Base-by-base conservation (phyloP, 2,329 filamentous ascomycete species). In the Ophiostoma tasmaniense region DNA sequence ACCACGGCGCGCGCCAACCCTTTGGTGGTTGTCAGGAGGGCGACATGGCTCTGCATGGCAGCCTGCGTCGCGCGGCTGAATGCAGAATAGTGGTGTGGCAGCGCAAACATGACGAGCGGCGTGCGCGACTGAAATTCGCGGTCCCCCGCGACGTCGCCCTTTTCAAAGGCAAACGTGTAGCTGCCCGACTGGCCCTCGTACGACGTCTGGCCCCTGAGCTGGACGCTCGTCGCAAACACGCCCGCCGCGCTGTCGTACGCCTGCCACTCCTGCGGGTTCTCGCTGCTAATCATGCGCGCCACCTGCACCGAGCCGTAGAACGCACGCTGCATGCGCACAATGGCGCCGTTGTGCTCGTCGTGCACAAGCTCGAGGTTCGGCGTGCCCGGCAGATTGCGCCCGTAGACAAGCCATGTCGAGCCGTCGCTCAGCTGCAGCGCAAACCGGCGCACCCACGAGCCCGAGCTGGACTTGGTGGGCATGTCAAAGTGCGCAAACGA, bases 221-320 rank as follows among this genome's bases (percentile, higher is more conserved):
- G 82, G 11, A 89, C 85, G 28, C 84, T 83, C 0, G 84, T 84
- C 0, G 93, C 84, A 75, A 93, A 97, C 0, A 90, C 85, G 14
- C 93, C 93, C 33, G 87, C 87, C n/a, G 91, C 88, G 61, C 83
- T 82, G 77, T 98, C 94, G 74, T 93, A 92, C 2, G 91, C 75
- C 0, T 79, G 79, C 77, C 64, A 66, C 0, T 85, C 87, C 28
- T 66, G 66, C 17, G 45, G n/a, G n/a, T 42, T 42, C 20, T 17
- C 66, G 30, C 81, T 81, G 22, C 80, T 79, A 2, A 90, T 87
- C 68, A 92, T 87, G 78, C 97, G 97, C n/a, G 90, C 88, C n/a
- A 97, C 82, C 75, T 99, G 95, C 11, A 98, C 85, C 0, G 85
- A 84, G 13, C 95, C 95, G 67, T 85, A 86, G 78, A 95, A 98